Percentiles rank a stretch among this genome's conserved stretches.
These are phyloP conservation scores for Ceratocystis diversiconidia DNA, from an alignment of 2,329 filamentous ascomycete genomes.

Conservation along the genomic window DNA sequence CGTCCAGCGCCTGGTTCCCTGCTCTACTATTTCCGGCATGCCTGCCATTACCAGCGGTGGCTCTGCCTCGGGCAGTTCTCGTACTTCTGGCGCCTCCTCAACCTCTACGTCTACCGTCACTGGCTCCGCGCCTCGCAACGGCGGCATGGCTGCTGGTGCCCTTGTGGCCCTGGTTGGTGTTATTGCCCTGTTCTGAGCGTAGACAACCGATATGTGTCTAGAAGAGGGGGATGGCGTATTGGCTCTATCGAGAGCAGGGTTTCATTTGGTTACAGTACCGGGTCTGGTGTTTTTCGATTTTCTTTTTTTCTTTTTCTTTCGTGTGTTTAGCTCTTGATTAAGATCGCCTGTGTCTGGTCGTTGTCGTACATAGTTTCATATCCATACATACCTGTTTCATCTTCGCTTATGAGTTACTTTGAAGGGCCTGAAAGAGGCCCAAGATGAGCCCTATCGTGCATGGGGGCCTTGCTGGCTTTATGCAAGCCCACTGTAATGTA, in stretches of 20 bases:
- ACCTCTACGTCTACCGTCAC: neutral
- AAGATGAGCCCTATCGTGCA: too few species aligned
- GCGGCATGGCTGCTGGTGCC: conserved; percentile 21
- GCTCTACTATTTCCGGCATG: conserved; percentile 12
- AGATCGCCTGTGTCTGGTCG: neutral
- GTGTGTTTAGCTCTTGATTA: neutral
- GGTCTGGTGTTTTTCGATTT: too few species aligned
- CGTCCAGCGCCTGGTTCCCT: conserved; percentile 7
- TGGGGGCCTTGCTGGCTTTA: too few species aligned
- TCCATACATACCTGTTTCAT: conserved; percentile 5
- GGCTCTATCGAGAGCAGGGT: neutral
- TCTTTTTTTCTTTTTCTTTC: neutral
- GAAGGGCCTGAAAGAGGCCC: neutral
- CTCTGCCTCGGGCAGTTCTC: neutral
- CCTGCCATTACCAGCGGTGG: neutral
- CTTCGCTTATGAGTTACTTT: neutral
- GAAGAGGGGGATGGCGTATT: neutral
- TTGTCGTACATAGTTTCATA: neutral
- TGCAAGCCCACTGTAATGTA: too few species aligned
- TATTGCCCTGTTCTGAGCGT: conserved; percentile 19
- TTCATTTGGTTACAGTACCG: neutral
- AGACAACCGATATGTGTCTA: neutral
- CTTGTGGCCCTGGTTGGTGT: conserved; percentile 23
- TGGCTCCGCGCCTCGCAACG: neutral
- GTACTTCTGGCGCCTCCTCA: neutral